These are phyloP conservation scores for Paecilomyces fulvus DNA, from an alignment of 2,329 filamentous ascomycete species.

Conservation along the genomic window DNA sequence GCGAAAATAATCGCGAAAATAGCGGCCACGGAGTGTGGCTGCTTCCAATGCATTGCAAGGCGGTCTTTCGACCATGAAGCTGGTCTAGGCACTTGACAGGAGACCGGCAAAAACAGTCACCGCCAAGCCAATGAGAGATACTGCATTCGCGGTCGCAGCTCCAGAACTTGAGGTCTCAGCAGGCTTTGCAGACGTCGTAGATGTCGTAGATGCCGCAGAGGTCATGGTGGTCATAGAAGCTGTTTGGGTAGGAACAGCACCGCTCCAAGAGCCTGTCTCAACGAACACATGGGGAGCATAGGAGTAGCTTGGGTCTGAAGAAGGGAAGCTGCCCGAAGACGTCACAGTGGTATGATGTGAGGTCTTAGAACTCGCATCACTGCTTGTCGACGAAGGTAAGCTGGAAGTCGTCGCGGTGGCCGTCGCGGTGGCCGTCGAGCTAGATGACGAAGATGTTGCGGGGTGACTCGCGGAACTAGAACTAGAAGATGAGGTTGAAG, in stretches of 20 bases:
- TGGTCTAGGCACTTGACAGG: neutral
- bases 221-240: slow-evolving; percentile 9
- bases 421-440: slow-evolving; percentile 4
- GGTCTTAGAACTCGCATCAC: neutral
- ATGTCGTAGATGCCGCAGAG: slow-evolving; percentile 1
- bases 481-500: slow-evolving; percentile 6
- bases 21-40: too few species aligned
- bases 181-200: slow-evolving; percentile 2
- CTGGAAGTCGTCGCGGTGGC: neutral
- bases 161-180: slow-evolving; percentile 5
- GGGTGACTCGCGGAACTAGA: slow-evolving; percentile 7
- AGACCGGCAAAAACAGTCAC: slow-evolving; percentile 11
- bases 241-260: neutral
- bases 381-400: slow-evolving; percentile 1
- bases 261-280: slow-evolving; percentile 4
- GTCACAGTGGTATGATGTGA: neutral
- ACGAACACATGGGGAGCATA: slow-evolving; percentile 21
- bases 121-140: slow-evolving; percentile 12
- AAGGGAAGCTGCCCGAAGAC: slow-evolving; percentile 2
- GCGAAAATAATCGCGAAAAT: neutral
- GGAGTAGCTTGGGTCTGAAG: slow-evolving; percentile 15
- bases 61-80: neutral
- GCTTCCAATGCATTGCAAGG: too few species aligned
- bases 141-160: slow-evolving; percentile 6
- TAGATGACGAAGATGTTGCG: slow-evolving; percentile 12